Evolutionary conservation across 179 eudicot species (phyloP).

Genomic region (Spinacia oleracea): DNA sequence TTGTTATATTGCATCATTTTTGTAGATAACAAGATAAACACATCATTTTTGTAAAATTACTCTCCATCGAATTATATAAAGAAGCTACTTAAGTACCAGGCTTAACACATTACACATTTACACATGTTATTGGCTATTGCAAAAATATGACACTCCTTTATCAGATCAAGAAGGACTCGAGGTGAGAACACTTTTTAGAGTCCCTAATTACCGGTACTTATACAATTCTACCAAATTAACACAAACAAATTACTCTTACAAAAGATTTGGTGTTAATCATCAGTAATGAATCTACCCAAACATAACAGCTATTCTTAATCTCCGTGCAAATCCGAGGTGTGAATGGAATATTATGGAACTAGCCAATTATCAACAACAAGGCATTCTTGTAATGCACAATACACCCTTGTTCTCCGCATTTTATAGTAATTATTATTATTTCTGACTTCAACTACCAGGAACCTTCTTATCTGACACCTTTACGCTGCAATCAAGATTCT

Average conservation of each 20-base stretch:
- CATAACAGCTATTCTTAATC: not conserved
- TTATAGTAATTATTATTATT: not conserved
- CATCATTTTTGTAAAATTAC: not conserved
- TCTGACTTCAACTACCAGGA: not conserved
- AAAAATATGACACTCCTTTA: not conserved
- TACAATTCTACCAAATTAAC: not conserved
- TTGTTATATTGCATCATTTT: not conserved
- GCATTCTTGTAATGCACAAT: not conserved
- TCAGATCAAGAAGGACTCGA: not conserved
- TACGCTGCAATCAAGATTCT: constrained; percentile 1
- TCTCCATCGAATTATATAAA: not conserved
- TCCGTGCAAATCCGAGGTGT: not conserved
- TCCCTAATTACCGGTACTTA: not conserved
- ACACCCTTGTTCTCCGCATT: not conserved
- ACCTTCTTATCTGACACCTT: not conserved
- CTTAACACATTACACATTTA: too few species aligned
- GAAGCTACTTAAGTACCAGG: not conserved
- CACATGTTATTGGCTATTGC: not conserved
- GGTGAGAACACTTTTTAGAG: not conserved
- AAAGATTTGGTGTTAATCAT: not conserved
- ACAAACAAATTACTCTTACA: not conserved
- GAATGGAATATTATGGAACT: not conserved
- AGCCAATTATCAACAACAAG: not conserved
- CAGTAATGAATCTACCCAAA: too few species aligned
- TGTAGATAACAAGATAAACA: not conserved